Conservation (phyloP, 208 protist species). For the Cochliopodium minus region DNA sequence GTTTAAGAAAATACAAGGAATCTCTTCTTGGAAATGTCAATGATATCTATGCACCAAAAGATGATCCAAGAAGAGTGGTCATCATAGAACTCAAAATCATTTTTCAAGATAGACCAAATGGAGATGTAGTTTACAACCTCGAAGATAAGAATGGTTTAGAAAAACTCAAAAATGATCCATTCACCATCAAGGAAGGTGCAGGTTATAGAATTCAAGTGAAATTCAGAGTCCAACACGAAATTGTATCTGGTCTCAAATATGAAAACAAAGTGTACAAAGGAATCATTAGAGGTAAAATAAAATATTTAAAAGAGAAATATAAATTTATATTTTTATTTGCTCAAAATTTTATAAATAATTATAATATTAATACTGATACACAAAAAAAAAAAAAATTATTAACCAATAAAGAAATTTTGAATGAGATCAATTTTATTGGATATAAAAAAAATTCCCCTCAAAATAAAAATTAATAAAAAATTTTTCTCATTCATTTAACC, state of each 20-base stretch:
- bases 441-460: background rate
- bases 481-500: background rate
- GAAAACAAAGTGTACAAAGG: background rate
- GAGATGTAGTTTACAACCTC: background rate
- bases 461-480: background rate
- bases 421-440: background rate
- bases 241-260: slow-evolving; percentile 5
- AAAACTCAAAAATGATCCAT: background rate
- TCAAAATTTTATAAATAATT: no score
- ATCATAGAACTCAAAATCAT: background rate
- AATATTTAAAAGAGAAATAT: no score
- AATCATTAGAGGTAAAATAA: background rate
- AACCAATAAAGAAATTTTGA: background rate
- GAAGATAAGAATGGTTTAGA: background rate
- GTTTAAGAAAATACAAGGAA: slow-evolving; percentile 11
- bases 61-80: background rate
- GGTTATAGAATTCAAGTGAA: background rate
- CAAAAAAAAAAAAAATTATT: background rate
- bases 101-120: background rate
- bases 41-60: background rate
- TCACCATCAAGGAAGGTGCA: slow-evolving; percentile 7
- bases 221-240: slow-evolving; percentile 10
- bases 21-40: background rate
- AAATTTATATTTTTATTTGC: no score
- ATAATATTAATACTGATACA: no score